Conservation (phyloP, 768 basidiomycete genomes). For the Lentinula sp. region DNA sequence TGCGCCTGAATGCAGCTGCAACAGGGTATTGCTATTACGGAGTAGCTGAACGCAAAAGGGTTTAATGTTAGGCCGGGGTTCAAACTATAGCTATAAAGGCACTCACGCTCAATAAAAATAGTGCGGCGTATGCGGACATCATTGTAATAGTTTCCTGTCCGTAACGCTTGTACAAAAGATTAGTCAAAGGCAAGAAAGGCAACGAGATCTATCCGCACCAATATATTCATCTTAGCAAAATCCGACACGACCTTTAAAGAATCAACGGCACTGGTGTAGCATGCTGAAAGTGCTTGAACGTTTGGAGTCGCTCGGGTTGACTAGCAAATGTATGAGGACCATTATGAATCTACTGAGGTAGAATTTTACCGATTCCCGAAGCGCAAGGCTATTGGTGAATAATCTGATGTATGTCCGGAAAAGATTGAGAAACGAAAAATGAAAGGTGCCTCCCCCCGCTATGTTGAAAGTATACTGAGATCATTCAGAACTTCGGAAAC, state of each 20-base stretch:
- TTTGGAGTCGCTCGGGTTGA: constrained; percentile 55
- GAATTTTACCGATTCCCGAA: constrained; percentile 49
- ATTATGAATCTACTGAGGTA: constrained; percentile 33
- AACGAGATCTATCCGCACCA: constrained; percentile 37
- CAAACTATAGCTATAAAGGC: background rate
- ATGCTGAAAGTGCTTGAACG: constrained; percentile 60
- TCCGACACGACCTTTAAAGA: constrained; percentile 70
- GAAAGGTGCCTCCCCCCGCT: constrained; percentile 74
- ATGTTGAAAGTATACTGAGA: constrained; percentile 10
- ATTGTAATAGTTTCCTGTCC: constrained; percentile 79
- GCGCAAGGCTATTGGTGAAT: constrained; percentile 81
- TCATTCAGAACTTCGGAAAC: background rate
- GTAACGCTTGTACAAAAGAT: constrained; percentile 50
- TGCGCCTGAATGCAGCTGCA: constrained; percentile 55
- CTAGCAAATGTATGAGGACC: constrained; percentile 22
- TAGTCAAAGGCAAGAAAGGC: background rate
- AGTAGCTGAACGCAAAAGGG: constrained; percentile 44
- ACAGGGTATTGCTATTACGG: constrained; percentile 51
- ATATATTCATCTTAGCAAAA: constrained; percentile 66
- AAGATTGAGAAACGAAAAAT: constrained; percentile 66
- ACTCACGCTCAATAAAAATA: constrained; percentile 68
- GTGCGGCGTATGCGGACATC: constrained; percentile 84
- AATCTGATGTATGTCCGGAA: constrained; percentile 76
- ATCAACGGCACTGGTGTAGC: constrained; percentile 69
- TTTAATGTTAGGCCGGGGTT: constrained; percentile 7